Evolutionary conservation across 768 basidiomycete species (phyloP).

Genomic region (Xerocomellus amylosporus): DNA sequence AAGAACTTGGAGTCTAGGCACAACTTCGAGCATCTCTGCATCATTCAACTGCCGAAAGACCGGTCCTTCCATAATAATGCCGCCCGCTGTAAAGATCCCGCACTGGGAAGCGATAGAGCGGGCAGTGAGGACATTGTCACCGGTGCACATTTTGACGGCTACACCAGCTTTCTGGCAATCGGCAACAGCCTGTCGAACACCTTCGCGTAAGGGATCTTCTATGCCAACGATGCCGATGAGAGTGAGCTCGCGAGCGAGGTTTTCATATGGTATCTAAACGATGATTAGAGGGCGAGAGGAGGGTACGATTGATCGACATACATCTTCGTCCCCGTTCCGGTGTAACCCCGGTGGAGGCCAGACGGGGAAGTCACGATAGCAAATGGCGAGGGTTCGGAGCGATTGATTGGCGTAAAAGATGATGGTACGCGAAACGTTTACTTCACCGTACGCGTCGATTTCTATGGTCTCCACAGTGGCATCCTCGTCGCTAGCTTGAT

Average conservation of each 20-base stretch:
- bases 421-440: constrained; percentile 89
- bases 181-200: constrained; percentile 85
- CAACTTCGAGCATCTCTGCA: constrained; percentile 72
- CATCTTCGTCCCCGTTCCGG: constrained; percentile 50
- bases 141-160: constrained; percentile 96
- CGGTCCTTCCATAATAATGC: constrained; percentile 98
- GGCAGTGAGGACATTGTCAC: constrained; percentile 93
- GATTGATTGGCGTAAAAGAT: constrained; percentile 98
- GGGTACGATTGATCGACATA: constrained; percentile 26
- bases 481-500: constrained; percentile 17
- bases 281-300: constrained; percentile 7
- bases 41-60: constrained; percentile 78
- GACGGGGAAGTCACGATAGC: constrained; percentile 79
- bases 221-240: constrained; percentile 92
- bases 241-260: constrained; percentile 68
- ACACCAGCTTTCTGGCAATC: constrained; percentile 90
- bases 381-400: constrained; percentile 90
- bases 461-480: constrained; percentile 49
- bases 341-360: constrained; percentile 73
- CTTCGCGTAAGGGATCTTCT: constrained; percentile 90
- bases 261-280: constrained; percentile 62
- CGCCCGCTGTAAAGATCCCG: constrained; percentile 90
- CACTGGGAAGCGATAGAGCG: constrained; percentile 97
- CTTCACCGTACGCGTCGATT: constrained; percentile 65
- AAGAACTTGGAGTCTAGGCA: constrained; percentile 92